These are phyloP conservation scores for Moringa oleifera DNA, from an alignment of 345 rosid genomes.

Conservation along the genomic window DNA sequence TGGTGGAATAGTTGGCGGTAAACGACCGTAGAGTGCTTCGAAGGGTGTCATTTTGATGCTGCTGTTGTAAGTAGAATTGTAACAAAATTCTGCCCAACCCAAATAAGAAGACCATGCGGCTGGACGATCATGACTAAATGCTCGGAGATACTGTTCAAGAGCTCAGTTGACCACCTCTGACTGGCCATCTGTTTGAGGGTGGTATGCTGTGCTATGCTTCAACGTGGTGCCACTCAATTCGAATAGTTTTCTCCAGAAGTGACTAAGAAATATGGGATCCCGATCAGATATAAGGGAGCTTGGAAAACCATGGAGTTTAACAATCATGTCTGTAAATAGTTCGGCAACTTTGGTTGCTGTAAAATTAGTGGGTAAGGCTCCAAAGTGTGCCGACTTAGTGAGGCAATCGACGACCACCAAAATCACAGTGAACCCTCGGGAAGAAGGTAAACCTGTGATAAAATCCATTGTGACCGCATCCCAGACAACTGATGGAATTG, in stretches of 20 bases:
- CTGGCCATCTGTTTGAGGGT: constrained; percentile 1
- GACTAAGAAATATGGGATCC: background rate
- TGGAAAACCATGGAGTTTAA: background rate
- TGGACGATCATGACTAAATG: background rate
- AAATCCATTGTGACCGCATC: constrained; percentile 1
- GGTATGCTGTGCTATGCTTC: background rate
- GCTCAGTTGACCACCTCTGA: background rate
- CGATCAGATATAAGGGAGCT: background rate
- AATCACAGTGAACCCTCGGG: background rate
- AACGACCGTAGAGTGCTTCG: background rate
- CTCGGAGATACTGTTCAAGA: constrained; percentile 1
- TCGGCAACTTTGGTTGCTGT: background rate
- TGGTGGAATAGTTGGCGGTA: background rate
- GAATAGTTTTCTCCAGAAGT: background rate
- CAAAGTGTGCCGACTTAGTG: background rate
- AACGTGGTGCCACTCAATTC: background rate
- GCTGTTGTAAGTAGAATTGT: background rate
- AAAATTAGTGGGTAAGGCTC: background rate
- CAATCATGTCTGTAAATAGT: background rate
- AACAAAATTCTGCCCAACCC: background rate
- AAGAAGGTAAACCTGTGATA: background rate
- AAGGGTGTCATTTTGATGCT: background rate
- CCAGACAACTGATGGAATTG: background rate
- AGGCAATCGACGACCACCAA: background rate
- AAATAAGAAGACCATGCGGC: background rate